phyloP scores from a whole-genome alignment of 192 early-diverging fungal genomes.

The Haplosporangium gracile region DNA sequence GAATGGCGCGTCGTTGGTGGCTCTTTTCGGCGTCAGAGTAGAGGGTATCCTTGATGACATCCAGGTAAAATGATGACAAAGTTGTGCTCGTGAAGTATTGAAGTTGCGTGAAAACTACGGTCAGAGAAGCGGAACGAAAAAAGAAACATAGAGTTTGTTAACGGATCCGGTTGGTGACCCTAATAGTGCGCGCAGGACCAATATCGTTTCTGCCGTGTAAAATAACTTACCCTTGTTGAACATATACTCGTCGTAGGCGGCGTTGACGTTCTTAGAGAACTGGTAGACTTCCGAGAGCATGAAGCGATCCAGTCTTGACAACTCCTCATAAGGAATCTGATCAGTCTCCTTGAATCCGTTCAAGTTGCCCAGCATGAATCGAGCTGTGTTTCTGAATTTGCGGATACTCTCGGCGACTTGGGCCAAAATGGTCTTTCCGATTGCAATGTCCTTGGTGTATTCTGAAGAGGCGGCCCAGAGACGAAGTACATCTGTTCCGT shows the following conservation, averaged over 20 bases:
- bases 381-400: conserved; percentile 80
- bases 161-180: too few relatives aligned
- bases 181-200: not conserved
- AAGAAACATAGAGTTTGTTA: not conserved
- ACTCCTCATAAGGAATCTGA: conserved; percentile 63
- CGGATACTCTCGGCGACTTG: conserved; percentile 76
- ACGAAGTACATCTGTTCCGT: conserved; percentile 82
- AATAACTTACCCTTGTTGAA: conserved; percentile 68
- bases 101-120: conserved; percentile 68
- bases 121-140: not conserved
- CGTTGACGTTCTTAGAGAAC: conserved; percentile 66
- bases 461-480: conserved; percentile 82
- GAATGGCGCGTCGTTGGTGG: conserved; percentile 68
- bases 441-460: conserved; percentile 79
- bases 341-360: conserved; percentile 64
- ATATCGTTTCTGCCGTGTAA: not conserved
- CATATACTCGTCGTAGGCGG: conserved; percentile 70
- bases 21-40: conserved; percentile 68
- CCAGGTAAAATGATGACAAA: conserved; percentile 85
- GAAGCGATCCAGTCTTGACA: conserved; percentile 67
- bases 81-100: conserved; percentile 76
- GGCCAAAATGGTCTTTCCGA: conserved; percentile 73
- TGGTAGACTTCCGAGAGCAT: conserved; percentile 77
- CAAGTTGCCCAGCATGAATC: conserved; percentile 85
- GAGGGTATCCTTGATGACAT: conserved; percentile 83